Conservation (phyloP, 352 stramenopile genomes). For the Phytophthora fragariaefolia region DNA sequence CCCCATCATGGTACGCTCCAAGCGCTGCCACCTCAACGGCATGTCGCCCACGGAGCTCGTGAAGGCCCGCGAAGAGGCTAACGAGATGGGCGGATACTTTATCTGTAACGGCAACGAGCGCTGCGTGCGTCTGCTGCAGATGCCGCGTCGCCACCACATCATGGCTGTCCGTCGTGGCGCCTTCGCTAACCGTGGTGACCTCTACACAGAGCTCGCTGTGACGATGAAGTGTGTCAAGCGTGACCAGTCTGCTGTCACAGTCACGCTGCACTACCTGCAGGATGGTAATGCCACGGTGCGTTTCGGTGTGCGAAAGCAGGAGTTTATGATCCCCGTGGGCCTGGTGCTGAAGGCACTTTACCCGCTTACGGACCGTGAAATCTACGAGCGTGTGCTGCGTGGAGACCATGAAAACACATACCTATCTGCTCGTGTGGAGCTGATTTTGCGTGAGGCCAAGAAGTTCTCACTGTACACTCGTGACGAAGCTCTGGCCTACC, state of each 20-base stretch:
- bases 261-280: slow-evolving; percentile 98
- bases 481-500: slow-evolving; percentile 92
- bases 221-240: slow-evolving; percentile 96
- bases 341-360: slow-evolving; percentile 97
- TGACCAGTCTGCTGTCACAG: slow-evolving; percentile 96
- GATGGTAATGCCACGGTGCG: slow-evolving; percentile 97
- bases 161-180: slow-evolving; percentile 96
- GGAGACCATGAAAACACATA: slow-evolving; percentile 98
- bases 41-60: slow-evolving; percentile 91
- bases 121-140: slow-evolving; percentile 97
- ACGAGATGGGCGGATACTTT: slow-evolving; percentile 99
- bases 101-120: slow-evolving; percentile 99
- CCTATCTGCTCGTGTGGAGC: slow-evolving; percentile 95
- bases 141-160: slow-evolving; percentile 89
- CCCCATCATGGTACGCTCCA: slow-evolving; percentile 98
- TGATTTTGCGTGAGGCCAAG: slow-evolving; percentile 97
- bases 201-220: slow-evolving; percentile 98
- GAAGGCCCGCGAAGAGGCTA: slow-evolving; percentile 91
- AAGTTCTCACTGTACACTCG: slow-evolving; percentile 92
- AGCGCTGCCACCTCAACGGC: slow-evolving; percentile 94
- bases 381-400: slow-evolving; percentile 97
- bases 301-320: slow-evolving; percentile 97
- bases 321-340: slow-evolving; percentile 98
- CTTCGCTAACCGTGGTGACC: slow-evolving; percentile 96
- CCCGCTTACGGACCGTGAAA: slow-evolving; percentile 92